Conservation (phyloP, 1,284 basidiomycete genomes). For the Puccinia coronata region DNA sequence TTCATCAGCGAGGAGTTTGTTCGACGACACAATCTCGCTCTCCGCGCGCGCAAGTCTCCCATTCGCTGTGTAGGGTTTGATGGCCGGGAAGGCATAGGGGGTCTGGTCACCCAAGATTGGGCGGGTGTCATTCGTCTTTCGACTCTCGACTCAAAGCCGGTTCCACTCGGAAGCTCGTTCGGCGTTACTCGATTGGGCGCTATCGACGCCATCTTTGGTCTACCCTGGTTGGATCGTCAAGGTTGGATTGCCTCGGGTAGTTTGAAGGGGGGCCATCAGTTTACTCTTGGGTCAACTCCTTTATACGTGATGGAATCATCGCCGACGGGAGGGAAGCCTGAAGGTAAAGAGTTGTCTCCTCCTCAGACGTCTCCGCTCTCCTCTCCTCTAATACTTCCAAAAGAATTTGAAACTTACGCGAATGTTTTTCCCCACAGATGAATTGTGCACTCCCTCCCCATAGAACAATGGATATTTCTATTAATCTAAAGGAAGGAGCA, state of each 20-base stretch:
- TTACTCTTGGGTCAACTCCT: no score
- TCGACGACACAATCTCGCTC: neutral
- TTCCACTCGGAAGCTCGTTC: neutral
- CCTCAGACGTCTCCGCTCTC: neutral
- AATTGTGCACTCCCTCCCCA: conserved; percentile 27
- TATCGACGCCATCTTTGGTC: conserved; percentile 36
- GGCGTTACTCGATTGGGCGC: conserved; percentile 4
- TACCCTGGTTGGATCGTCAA: conserved; percentile 20
- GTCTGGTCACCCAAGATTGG: neutral
- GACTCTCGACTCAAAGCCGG: neutral
- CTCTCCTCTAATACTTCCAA: neutral
- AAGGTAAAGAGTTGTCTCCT: neutral
- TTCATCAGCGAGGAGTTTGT: conserved; percentile 17
- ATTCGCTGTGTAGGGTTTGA: conserved; percentile 2
- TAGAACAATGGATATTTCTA: neutral
- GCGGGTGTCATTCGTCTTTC: neutral
- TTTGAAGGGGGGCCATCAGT: no score
- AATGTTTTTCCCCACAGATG: neutral
- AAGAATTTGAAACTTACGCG: neutral
- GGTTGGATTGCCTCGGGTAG: neutral
- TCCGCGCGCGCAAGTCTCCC: neutral
- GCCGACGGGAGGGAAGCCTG: no score
- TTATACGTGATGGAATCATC: no score
- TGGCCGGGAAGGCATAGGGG: neutral
- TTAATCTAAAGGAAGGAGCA: conserved; percentile 22